Evolutionary conservation across 192 early-diverging fungal species (phyloP).

Genomic region (Backusella liffmaniae): DNA sequence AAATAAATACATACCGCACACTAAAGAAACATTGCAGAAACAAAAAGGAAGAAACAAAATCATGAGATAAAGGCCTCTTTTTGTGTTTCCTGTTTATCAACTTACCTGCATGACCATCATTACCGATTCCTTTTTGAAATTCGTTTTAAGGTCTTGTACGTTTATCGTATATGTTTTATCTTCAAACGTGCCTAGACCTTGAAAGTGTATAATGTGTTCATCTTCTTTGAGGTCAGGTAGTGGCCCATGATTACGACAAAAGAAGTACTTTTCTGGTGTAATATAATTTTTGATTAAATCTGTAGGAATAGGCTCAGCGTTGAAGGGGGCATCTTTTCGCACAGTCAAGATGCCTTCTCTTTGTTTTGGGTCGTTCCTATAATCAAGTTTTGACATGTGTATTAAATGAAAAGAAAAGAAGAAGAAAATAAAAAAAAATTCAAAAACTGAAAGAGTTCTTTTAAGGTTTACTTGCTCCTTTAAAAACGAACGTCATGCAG

Average conservation of each 20-base stretch:
- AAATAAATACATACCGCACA: conserved; percentile 54
- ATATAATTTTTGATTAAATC: conserved; percentile 62
- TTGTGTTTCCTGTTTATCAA: not conserved
- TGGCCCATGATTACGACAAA: conserved; percentile 88
- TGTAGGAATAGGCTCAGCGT: conserved; percentile 75
- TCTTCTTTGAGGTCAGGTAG: conserved; percentile 71
- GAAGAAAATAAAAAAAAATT: not conserved
- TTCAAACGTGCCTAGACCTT: conserved; percentile 31
- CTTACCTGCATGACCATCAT: conserved; percentile 46
- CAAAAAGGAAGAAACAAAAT: not conserved
- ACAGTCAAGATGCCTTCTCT: conserved; percentile 59
- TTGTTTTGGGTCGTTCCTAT: conserved; percentile 74
- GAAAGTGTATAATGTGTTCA: conserved; percentile 59
- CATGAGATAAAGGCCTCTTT: not conserved
- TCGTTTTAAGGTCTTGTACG: conserved; percentile 49
- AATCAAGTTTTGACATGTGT: conserved; percentile 39
- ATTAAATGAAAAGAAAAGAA: not conserved
- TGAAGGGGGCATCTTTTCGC: conserved; percentile 73
- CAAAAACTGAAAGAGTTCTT: not conserved
- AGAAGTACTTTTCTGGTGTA: conserved; percentile 77
- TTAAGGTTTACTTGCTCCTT: not conserved
- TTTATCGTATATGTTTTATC: conserved; percentile 15
- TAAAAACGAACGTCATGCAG: not conserved
- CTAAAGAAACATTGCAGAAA: conserved; percentile 48
- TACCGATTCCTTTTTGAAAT: conserved; percentile 54